Conservation (phyloP, 768 basidiomycete genomes). For the Mrakia blollopis region DNA sequence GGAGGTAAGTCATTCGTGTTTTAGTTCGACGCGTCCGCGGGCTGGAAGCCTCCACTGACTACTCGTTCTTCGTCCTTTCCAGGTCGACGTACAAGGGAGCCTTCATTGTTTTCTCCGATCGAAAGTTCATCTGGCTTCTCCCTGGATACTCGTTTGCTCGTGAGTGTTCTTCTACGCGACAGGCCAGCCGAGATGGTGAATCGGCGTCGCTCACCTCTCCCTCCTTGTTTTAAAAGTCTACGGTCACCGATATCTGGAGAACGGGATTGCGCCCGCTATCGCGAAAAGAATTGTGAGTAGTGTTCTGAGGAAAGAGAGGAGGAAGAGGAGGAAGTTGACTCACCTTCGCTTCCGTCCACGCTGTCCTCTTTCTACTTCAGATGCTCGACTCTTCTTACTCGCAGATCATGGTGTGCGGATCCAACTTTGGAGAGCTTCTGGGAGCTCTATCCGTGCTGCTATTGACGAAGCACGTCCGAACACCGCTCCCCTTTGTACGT, state of each 20-base stretch:
- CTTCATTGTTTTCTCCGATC: conserved; percentile 26
- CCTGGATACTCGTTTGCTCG: conserved; percentile 28
- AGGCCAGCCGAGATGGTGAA: background rate
- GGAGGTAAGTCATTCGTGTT: background rate
- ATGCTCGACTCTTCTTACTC: no score
- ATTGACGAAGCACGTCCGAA: conserved; percentile 36
- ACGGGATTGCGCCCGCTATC: conserved; percentile 37
- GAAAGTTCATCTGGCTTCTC: conserved; percentile 34
- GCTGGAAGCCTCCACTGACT: background rate
- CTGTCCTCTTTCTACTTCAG: no score
- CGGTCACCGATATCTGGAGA: conserved; percentile 39
- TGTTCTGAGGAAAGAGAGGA: no score
- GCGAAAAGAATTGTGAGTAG: conserved; percentile 40
- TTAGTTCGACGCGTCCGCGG: background rate
- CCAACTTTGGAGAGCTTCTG: conserved; percentile 40
- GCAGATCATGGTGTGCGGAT: conserved; percentile 41
- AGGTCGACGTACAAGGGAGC: conserved; percentile 29
- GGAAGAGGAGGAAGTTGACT: no score
- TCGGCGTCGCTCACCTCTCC: background rate
- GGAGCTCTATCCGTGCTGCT: conserved; percentile 37
- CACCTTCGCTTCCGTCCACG: no score
- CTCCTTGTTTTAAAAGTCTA: conserved; percentile 35
- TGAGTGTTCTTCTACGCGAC: background rate
- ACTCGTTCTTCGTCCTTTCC: background rate
- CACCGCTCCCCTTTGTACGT: conserved; percentile 35